Base-by-base conservation (phyloP, 2,329 filamentous ascomycete species). In the Sphaerulina musiva region DNA sequence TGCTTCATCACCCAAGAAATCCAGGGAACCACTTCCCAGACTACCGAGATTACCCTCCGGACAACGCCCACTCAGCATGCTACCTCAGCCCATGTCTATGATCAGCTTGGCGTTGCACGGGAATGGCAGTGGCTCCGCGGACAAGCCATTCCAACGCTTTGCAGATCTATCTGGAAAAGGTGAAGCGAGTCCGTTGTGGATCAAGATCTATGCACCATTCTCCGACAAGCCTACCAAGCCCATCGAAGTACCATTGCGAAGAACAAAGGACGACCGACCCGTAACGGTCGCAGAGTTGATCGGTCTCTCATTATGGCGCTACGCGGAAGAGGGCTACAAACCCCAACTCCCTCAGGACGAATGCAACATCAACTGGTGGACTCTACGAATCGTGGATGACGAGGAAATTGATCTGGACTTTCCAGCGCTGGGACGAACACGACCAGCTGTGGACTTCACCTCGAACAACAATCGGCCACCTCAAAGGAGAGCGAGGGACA, bases 401-500 rank as follows among this genome's bases (percentile, higher is more conserved):
- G 89, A 86, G 46, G 88, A 93, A 65, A 84, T 92, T 1, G 88
- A 95, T 62, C 86, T 89, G 60, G 89, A 93, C 65, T 93, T 93
- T 60, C 87, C 87, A 32, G 84, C 88, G 0, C 76, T 93, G 40
- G 85, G 87, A 54, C 79, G 88, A 36, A 88, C 81, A 20, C 86
- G 86, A 63, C 80, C 84, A 2, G 77, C 93, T n/a, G 81, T 80
- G 5, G 83, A 88, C 17, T 93, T 92, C 63, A 89, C 87, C 0
- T 83, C 80, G 6, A 87, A 86, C 57, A 91, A 92, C 67, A 90
- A 89, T 66, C 78, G 82, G 51, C 84, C 79, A 29, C 79, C 76
- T 48, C 74, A 82, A 50, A 77, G 79, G 57, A 78, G 87, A 52
- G 82, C 85, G 55, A 84, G 87, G 59, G 87, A 86, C 20, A 89